phyloP scores from a whole-genome alignment of 169 alveolate species.

The Plasmodium vivax region DNA sequence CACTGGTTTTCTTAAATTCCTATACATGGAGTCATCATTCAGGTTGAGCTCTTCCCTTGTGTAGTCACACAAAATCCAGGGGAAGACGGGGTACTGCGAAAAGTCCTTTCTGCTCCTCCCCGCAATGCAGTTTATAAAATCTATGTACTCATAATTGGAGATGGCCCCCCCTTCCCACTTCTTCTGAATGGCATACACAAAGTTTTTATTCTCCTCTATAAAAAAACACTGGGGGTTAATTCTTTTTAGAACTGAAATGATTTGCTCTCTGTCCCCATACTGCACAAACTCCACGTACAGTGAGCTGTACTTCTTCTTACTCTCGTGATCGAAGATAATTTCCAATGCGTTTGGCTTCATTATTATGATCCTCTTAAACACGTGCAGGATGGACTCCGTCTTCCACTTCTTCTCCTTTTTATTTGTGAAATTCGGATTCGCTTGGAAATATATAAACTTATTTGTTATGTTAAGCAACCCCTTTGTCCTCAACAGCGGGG shows the following conservation, averaged over 20 bases:
- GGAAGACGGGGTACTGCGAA: conserved; percentile 97
- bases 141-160: conserved; percentile 95
- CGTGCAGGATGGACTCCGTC: conserved; percentile 79
- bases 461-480: conserved; percentile 86
- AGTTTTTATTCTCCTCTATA: conserved; percentile 82
- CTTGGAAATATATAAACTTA: conserved; percentile 85
- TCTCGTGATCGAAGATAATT: conserved; percentile 86
- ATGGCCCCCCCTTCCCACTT: conserved; percentile 93
- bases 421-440: conserved; percentile 87
- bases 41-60: conserved; percentile 79
- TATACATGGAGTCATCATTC: conserved; percentile 80
- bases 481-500: conserved; percentile 84
- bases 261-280: conserved; percentile 81
- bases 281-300: conserved; percentile 83
- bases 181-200: conserved; percentile 81
- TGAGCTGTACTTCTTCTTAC: conserved; percentile 80
- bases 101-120: conserved; percentile 95
- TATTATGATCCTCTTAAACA: conserved; percentile 85
- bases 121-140: conserved; percentile 92
- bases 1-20: conserved; percentile 94
- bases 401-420: conserved; percentile 84
- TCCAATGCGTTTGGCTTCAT: conserved; percentile 87
- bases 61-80: conserved; percentile 95
- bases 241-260: conserved; percentile 76
- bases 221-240: conserved; percentile 77